Percentiles rank a stretch among this genome's conserved stretches.
Evolutionary conservation across 2,329 filamentous ascomycete genomes (phyloP).

Genomic region (Zalaria sp.): DNA sequence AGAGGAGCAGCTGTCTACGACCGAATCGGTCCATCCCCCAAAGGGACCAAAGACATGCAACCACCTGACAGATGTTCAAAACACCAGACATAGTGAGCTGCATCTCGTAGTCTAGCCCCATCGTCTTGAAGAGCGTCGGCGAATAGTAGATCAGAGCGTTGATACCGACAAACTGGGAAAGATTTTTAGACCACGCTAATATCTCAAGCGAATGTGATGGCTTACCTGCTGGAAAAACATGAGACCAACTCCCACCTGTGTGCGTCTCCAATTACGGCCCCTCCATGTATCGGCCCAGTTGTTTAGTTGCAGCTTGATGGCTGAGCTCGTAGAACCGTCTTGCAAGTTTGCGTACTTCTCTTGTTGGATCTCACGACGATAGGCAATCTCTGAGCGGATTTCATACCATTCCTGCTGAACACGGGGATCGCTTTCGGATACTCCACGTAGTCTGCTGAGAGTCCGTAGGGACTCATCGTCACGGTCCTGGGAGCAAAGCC

Average conservation of each 20-base stretch:
- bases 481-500: constrained; percentile 10
- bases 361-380: constrained; percentile 12
- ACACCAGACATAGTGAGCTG: constrained; percentile 17
- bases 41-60: constrained; percentile 19
- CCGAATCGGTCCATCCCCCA: constrained; percentile 25
- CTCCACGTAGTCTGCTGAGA: too few species aligned
- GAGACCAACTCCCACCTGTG: constrained; percentile 36
- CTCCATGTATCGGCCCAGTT: constrained; percentile 37
- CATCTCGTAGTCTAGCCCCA: constrained; percentile 18
- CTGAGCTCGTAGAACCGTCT: constrained; percentile 17
- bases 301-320: constrained; percentile 32
- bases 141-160: constrained; percentile 16
- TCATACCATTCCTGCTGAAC: constrained; percentile 8
- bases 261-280: constrained; percentile 21
- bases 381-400: constrained; percentile 8
- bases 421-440: constrained; percentile 5
- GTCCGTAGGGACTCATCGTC: constrained; percentile 15
- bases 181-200: too few species aligned
- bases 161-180: constrained; percentile 15
- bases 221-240: constrained; percentile 48
- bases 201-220: too few species aligned
- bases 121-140: constrained; percentile 15
- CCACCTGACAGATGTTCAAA: constrained; percentile 21
- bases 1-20: constrained; percentile 19
- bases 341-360: constrained; percentile 23